Evolutionary conservation across 306 rosid genomes (phyloP).

Genomic region (Quillaja saponaria): DNA sequence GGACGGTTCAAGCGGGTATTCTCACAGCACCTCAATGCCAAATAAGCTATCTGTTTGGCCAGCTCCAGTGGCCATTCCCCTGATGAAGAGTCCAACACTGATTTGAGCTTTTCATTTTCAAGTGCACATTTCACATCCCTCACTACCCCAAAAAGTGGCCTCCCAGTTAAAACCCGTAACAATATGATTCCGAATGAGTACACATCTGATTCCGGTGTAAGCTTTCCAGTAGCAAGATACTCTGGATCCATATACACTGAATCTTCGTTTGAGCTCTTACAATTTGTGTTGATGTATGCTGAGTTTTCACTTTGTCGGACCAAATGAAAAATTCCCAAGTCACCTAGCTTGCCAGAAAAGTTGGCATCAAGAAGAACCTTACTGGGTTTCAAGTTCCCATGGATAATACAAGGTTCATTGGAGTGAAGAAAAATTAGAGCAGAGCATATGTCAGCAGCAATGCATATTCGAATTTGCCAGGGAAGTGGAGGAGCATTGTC

Average conservation of each 20-base stretch:
- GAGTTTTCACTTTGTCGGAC: constrained; percentile 51
- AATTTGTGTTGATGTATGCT: constrained; percentile 27
- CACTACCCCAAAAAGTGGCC: constrained; percentile 55
- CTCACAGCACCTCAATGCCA: constrained; percentile 81
- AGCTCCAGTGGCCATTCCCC: constrained; percentile 88
- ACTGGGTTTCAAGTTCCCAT: constrained; percentile 86
- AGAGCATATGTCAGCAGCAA: constrained; percentile 78
- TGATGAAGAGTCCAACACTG: constrained; percentile 76
- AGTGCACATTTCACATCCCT: constrained; percentile 72
- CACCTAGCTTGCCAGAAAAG: constrained; percentile 68
- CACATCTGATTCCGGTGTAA: constrained; percentile 73
- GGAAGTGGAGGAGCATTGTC: constrained; percentile 60
- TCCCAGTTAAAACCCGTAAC: constrained; percentile 66
- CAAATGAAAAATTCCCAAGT: constrained; percentile 61
- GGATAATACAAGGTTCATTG: constrained; percentile 63
- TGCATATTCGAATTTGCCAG: constrained; percentile 73
- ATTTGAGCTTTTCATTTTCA: constrained; percentile 50
- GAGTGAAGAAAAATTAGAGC: constrained; percentile 82
- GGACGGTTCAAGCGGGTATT: constrained; percentile 49
- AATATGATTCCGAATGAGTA: constrained; percentile 78
- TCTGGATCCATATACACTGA: constrained; percentile 71
- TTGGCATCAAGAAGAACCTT: constrained; percentile 84
- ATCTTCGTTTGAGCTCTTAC: constrained; percentile 33
- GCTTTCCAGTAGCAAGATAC: constrained; percentile 57
- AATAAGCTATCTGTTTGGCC: constrained; percentile 58